Base-by-base conservation (phyloP, 257 asterid species). In the Cinchona pubescens region DNA sequence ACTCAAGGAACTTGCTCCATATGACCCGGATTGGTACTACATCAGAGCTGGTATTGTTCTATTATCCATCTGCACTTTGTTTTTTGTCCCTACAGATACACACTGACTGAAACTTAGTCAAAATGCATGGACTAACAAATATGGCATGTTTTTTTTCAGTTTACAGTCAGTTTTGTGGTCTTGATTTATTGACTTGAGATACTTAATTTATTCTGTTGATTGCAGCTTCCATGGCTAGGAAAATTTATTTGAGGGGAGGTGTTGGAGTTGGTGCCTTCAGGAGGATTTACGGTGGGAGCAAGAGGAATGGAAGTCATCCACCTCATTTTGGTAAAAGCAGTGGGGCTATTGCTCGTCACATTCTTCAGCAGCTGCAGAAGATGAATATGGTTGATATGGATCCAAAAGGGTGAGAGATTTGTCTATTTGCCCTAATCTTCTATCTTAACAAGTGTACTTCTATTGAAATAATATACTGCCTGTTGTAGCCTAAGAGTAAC, bases 11-110 rank as follows among this genome's bases (percentile, higher is more conserved):
- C 98, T 91, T 79, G 96, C 98, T 23, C 98, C 98, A 0, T 91
- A 91, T 77, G 98, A 93, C 82, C 90, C 98, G 1, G 98, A 93
- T 83, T 93, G 98, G 97, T 93, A 90, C 88, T 93, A 85, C 85
- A 88, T 88, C 78, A 79, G 98, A 78, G 97, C 97, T 15, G 98
- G 98, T 93, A 88, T 72, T 59, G 25, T 27, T 55, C 43, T 66
- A 58, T 43, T 25, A 12, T 19, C 19, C 25, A 18, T 49, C 2
- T 49, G 23, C 23, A 11, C 48, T 1, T 12, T 3, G 2, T 46
- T 12, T 46, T 46, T 46, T 46, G 13, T 46, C 2, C 14, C 29
- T 13, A 21, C 12, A 46, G 7, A 29, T 45, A n/a, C 14, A n/a
- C 11, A 7, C 1, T 7, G 8, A 12, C 7, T 5, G 13, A 62